Percentiles rank a stretch among this genome's conserved stretches.
Conservation (phyloP, 2,329 filamentous ascomycete genomes). For the Phaeosphaeria sp. region DNA sequence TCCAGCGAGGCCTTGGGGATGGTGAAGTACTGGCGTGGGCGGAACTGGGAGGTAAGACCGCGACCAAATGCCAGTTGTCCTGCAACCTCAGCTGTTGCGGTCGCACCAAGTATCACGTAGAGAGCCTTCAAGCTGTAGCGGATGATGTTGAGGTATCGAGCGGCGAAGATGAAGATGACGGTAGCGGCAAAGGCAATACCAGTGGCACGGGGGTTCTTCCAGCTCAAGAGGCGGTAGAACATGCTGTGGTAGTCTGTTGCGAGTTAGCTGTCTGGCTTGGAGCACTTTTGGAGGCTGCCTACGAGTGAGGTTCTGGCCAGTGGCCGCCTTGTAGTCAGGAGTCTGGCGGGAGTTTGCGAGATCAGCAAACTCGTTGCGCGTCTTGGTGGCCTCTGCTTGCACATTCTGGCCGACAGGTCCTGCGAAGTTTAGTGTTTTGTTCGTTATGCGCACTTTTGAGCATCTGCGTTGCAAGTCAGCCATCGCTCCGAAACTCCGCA, state of each 20-base stretch:
- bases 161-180: slow-evolving; percentile 67
- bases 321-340: slow-evolving; percentile 62
- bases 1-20: slow-evolving; percentile 70
- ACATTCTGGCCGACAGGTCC: slow-evolving; percentile 65
- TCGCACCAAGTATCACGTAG: slow-evolving; percentile 66
- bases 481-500: slow-evolving; percentile 8
- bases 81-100: slow-evolving; percentile 63
- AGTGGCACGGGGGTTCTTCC: slow-evolving; percentile 71
- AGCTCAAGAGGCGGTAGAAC: slow-evolving; percentile 71
- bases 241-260: slow-evolving; percentile 68
- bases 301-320: slow-evolving; percentile 69
- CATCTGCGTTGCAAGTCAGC: slow-evolving; percentile 42
- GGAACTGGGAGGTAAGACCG: slow-evolving; percentile 66
- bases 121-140: slow-evolving; percentile 67
- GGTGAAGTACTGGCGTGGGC: slow-evolving; percentile 70
- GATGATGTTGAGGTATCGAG: slow-evolving; percentile 68
- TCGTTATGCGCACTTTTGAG: slow-evolving; percentile 20
- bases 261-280: slow-evolving; percentile 17
- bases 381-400: slow-evolving; percentile 63
- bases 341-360: slow-evolving; percentile 62
- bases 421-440: slow-evolving; percentile 36
- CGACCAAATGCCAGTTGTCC: slow-evolving; percentile 64
- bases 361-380: slow-evolving; percentile 64
- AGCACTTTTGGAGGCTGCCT: slow-evolving; percentile 33
- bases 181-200: slow-evolving; percentile 65